phyloP scores from a whole-genome alignment of 1,139 yeast genomes.

The Wickerhamomyces sp. region DNA sequence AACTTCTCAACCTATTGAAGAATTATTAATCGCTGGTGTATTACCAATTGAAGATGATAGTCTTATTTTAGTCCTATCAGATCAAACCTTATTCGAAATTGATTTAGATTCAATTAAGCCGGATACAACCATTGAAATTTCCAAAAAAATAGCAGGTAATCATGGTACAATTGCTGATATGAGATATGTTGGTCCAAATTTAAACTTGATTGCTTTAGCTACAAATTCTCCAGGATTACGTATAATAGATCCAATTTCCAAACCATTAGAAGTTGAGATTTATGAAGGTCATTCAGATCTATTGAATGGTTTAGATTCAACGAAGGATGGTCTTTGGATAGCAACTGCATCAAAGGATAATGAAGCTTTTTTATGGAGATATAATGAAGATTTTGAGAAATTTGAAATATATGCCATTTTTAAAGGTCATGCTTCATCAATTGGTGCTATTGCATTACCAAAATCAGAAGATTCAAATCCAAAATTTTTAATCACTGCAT shows the following conservation, averaged over 20 bases:
- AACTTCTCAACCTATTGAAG: slow-evolving; percentile 58
- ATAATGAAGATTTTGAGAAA: slow-evolving; percentile 33
- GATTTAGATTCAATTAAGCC: slow-evolving; percentile 30
- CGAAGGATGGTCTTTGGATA: slow-evolving; percentile 80
- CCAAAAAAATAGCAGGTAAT: slow-evolving; percentile 75
- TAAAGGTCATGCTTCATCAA: slow-evolving; percentile 83
- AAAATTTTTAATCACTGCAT: slow-evolving; percentile 73
- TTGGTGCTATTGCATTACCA: slow-evolving; percentile 78
- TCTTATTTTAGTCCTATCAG: slow-evolving; percentile 56
- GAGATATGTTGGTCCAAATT: slow-evolving; percentile 64
- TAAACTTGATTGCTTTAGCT: slow-evolving; percentile 65
- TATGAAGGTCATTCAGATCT: slow-evolving; percentile 83
- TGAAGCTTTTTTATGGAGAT: slow-evolving; percentile 79
- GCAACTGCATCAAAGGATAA: slow-evolving; percentile 93
- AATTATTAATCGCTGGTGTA: slow-evolving; percentile 60
- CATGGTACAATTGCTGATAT: slow-evolving; percentile 95
- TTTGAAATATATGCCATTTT: slow-evolving; percentile 59
- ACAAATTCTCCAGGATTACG: slow-evolving; percentile 93
- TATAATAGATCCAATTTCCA: slow-evolving; percentile 48
- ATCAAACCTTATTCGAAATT: slow-evolving; percentile 70
- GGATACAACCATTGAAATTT: slow-evolving; percentile 36
- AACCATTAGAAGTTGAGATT: slow-evolving; percentile 58
- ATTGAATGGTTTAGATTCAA: slow-evolving; percentile 72
- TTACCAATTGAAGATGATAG: slow-evolving; percentile 31
- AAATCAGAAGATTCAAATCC: slow-evolving; percentile 55